Conservation (phyloP, 2,329 filamentous ascomycete genomes). For the Huntiella bhutanensis region DNA sequence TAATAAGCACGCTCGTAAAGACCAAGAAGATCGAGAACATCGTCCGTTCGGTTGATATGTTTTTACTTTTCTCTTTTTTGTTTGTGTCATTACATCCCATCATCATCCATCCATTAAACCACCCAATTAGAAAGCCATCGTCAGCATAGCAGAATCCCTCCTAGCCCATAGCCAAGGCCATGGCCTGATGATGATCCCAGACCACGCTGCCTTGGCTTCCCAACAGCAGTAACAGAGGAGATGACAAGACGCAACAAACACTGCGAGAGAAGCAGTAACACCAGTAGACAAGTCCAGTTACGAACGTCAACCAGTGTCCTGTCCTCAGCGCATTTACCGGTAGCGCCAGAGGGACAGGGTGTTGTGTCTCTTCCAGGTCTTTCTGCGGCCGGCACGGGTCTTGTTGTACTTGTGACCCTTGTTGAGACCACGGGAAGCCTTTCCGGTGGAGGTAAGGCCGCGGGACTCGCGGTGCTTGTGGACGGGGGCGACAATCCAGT, state of each 20-base stretch:
- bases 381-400: constrained; percentile 88
- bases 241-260: constrained; percentile 6
- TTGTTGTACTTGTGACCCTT: constrained; percentile 99
- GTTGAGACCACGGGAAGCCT: constrained; percentile 98
- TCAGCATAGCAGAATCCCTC: constrained; percentile 10
- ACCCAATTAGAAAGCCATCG: constrained; percentile 6
- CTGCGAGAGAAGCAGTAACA: constrained; percentile 9
- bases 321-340: constrained; percentile 40
- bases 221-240: constrained; percentile 9
- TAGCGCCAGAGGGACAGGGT: constrained; percentile 97
- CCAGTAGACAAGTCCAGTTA: constrained; percentile 2
- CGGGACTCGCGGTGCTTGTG: constrained; percentile 99
- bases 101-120: constrained; percentile 1
- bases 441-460: constrained; percentile 94
- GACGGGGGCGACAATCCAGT: constrained; percentile 99
- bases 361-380: constrained; percentile 99
- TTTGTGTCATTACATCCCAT: background rate
- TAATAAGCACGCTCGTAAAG: background rate
- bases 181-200: constrained; percentile 10
- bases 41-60: constrained; percentile 1
- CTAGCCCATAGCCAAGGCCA: constrained; percentile 12
- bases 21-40: background rate
- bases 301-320: constrained; percentile 1
- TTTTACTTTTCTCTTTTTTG: constrained; percentile 8
- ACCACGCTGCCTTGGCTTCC: constrained; percentile 9